Base-by-base conservation (phyloP, 495 filamentous ascomycete species). In the Podospora pseudocomata region DNA sequence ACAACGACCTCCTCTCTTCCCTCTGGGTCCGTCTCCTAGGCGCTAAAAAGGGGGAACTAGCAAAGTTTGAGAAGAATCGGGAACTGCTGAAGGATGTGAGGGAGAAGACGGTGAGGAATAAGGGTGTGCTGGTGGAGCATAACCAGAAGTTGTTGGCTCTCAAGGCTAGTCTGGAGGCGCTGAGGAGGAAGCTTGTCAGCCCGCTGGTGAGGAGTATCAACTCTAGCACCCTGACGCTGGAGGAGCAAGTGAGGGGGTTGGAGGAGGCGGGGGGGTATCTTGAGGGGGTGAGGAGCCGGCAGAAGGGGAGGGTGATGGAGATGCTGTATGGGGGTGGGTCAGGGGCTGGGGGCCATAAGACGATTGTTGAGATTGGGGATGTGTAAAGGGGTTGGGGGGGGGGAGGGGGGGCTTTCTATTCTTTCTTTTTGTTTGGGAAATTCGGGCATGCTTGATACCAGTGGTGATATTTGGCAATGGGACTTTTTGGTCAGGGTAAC, bases 41-140 rank as follows among this genome's bases (percentile, higher is more conserved):
- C 0, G 81, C 90, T 30, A 89, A 91, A 66, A 86, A 88, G 3
- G 78, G 79, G 63, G 85, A 88, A 53, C 84, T 97, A 0, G 87
- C 86, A 77, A 97, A 97, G 77, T 97, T 91, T 78, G 92, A 97
- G 74, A 90, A 90, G 77, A 97, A 97, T 80, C 88, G 89, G 64
- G 81, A 86, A 49, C 81, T 91, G 2, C 88, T 97, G 30, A 84
- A 83, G 28, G 90, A 88, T 68, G 90, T 97, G 59, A 88, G 92
- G 65, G 86, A 88, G 30, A 90, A 89, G 72, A 97, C 93, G 13
- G 88, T 94, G 15, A 83, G 86, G n/a, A 96, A 96, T 78, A 96
- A 96, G 72, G 87, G 87, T 53, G 85, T 94, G 11, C 82, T 97
- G 2, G 86, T 93, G 30, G 91, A 93, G 63, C 92, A 97, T 73